Evolutionary conservation across 2,329 filamentous ascomycete genomes (phyloP).

Genomic region (Aspergillus caelatus): DNA sequence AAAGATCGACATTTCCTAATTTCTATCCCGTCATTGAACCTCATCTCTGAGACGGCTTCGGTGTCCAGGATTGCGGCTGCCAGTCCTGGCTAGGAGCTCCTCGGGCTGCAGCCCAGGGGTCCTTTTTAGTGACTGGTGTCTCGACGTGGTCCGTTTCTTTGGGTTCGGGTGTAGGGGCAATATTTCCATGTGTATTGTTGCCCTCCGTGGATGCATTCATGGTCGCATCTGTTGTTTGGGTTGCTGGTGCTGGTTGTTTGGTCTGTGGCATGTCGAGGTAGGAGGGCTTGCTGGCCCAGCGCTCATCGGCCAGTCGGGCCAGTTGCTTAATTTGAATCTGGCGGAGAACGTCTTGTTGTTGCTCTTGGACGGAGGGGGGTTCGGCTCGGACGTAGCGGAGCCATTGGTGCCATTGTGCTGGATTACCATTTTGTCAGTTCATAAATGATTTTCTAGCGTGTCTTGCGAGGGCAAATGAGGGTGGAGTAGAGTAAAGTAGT

Average conservation of each 20-base stretch:
- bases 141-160: conserved; percentile 24
- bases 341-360: conserved; percentile 58
- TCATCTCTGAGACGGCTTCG: conserved; percentile 47
- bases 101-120: conserved; percentile 64
- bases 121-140: conserved; percentile 27
- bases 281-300: conserved; percentile 63
- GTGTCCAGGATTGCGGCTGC: conserved; percentile 68
- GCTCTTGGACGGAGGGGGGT: conserved; percentile 61
- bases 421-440: conserved; percentile 19
- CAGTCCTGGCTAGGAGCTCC: conserved; percentile 65
- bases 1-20: not conserved
- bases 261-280: conserved; percentile 59
- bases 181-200: not conserved
- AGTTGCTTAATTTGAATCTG: conserved; percentile 63
- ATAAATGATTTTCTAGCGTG: not conserved
- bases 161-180: not conserved
- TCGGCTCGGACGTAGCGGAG: conserved; percentile 62
- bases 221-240: conserved; percentile 46
- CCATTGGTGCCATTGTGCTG: conserved; percentile 71
- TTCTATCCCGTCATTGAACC: not conserved
- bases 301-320: conserved; percentile 61
- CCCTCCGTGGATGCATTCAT: conserved; percentile 32
- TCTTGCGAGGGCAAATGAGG: too few relatives aligned
- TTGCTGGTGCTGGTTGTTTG: conserved; percentile 51
- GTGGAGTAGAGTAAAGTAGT: not conserved